phyloP scores from a whole-genome alignment of 208 protist genomes.

The Leishmania martiniquensis region DNA sequence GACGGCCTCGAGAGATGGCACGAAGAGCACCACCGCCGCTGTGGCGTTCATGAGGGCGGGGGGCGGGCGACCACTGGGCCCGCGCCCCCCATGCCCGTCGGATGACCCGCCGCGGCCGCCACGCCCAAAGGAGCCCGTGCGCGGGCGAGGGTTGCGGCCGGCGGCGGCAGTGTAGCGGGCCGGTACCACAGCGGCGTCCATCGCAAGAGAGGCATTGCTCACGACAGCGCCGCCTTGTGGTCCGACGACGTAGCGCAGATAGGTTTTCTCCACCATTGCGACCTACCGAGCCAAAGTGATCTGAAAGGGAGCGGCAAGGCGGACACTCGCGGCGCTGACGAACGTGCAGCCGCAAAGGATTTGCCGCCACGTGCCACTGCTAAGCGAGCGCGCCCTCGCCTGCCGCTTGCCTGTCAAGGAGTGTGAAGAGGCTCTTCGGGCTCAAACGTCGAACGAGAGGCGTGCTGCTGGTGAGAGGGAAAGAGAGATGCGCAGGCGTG shows the following conservation, averaged over 20 bases:
- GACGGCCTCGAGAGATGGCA: conserved; percentile 85
- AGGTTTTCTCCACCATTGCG: conserved; percentile 88
- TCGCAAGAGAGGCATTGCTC: conserved; percentile 64
- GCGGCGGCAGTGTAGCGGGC: conserved; percentile 30
- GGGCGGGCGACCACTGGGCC: background rate
- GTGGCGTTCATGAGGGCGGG: conserved; percentile 13
- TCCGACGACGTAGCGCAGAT: conserved; percentile 85
- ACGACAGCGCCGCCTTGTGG: conserved; percentile 77
- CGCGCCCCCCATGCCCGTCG: background rate
- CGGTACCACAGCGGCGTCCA: conserved; percentile 49
- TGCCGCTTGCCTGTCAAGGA: background rate
- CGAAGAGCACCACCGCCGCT: conserved; percentile 60
- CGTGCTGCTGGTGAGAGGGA: background rate
- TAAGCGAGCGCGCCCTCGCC: background rate
- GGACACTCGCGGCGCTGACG: background rate
- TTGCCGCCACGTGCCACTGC: background rate
- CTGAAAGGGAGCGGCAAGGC: background rate
- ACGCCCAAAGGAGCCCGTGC: background rate
- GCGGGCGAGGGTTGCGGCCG: background rate
- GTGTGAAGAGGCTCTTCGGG: background rate
- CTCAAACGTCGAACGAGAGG: background rate
- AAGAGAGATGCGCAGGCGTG: background rate
- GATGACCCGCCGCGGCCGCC: conserved; percentile 5
- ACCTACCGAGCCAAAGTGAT: background rate
- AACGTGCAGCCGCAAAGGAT: background rate